A percentile compares a stretch with the other conserved stretches of the same genome.
These are phyloP conservation scores for Lithohypha guttulata DNA, from an alignment of 2,329 filamentous ascomycete species.

Conservation along the genomic window DNA sequence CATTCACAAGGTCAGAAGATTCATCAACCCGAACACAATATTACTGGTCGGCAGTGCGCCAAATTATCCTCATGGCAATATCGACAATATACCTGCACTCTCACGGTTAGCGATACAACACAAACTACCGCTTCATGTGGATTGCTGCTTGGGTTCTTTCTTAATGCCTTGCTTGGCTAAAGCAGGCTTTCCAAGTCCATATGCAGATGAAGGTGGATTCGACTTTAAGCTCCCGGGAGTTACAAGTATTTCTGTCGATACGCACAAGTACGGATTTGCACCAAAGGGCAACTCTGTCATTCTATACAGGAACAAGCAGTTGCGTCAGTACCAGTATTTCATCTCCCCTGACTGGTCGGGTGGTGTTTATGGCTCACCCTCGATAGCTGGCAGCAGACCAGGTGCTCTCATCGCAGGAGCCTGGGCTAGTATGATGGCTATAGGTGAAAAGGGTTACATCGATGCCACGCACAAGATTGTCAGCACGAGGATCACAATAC, in stretches of 20 bases:
- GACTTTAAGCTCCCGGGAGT: slow-evolving; percentile 93
- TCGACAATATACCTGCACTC: slow-evolving; percentile 81
- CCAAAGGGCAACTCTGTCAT: slow-evolving; percentile 94
- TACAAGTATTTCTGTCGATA: slow-evolving; percentile 91
- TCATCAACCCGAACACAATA: slow-evolving; percentile 90
- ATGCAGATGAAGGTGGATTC: slow-evolving; percentile 63
- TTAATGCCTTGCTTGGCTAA: slow-evolving; percentile 82
- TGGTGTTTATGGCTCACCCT: slow-evolving; percentile 88
- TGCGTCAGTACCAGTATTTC: slow-evolving; percentile 91
- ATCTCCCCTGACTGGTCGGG: slow-evolving; percentile 90
- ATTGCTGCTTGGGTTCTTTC: slow-evolving; percentile 96
- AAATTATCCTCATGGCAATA: slow-evolving; percentile 96
- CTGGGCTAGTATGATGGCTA: slow-evolving; percentile 83
- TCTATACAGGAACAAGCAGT: slow-evolving; percentile 69
- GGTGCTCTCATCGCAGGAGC: slow-evolving; percentile 91
- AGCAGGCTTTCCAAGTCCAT: slow-evolving; percentile 62
- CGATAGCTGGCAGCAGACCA: slow-evolving; percentile 80
- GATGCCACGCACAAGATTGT: slow-evolving; percentile 81
- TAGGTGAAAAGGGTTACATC: slow-evolving; percentile 81
- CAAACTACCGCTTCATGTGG: slow-evolving; percentile 81
- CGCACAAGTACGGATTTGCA: slow-evolving; percentile 97
- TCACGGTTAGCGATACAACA: slow-evolving; percentile 71
- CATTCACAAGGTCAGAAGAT: slow-evolving; percentile 61
- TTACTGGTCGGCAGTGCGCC: slow-evolving; percentile 89
- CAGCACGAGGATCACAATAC: slow-evolving; percentile 72